Evolutionary conservation across 768 basidiomycete species (phyloP), one percentile per base, ranked within the genome.

Genomic region (Tubosaeta sp.): DNA sequence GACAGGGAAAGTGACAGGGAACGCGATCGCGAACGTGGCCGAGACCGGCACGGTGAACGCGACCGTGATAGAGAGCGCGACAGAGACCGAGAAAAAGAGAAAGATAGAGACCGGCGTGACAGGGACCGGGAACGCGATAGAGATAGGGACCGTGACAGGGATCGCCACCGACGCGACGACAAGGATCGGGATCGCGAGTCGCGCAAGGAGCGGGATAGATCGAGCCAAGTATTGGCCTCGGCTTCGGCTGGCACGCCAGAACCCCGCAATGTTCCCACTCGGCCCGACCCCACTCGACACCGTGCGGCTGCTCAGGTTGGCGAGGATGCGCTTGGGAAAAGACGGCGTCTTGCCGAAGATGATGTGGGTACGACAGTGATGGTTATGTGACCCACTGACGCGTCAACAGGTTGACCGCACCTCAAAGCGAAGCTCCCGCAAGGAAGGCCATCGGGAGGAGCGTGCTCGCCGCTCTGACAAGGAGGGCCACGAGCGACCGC

Each of bases 381-480:
- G 14, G 44, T 35, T 35, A 43, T 44, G 42, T 49, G 30, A 32
- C 42, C 21, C 34, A 46, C 56, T 52, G 59, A 64, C 48, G 16
- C 22, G 44, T 36, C 51, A 44, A 35, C 63, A 90, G 87, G 69
- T 81, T 53, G 89, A 91, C 46, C 80, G 89, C 57, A 76, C 77
- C 30, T 78, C 83, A n/a, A 91, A 91, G 66, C 84, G 89, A n/a
- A 80, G 81, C 52, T 85, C 88, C 51, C 82, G 89, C 44, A 87
- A 87, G 63, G 87, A 90, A 3, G 69, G 79, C 27, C 86, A 88
- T 60, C 81, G 87, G 44, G 89, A 90, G 49, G 88, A 90, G 34
- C 77, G 87, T 31, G 71, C 71, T 55, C 81, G 87, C 24, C 80
- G 87, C 46, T 71, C 74, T 12, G 88, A 89, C 39, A 87, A 87